Evolutionary conservation across 495 filamentous ascomycete genomes (phyloP).

Genomic region (Tuber aestivum): DNA sequence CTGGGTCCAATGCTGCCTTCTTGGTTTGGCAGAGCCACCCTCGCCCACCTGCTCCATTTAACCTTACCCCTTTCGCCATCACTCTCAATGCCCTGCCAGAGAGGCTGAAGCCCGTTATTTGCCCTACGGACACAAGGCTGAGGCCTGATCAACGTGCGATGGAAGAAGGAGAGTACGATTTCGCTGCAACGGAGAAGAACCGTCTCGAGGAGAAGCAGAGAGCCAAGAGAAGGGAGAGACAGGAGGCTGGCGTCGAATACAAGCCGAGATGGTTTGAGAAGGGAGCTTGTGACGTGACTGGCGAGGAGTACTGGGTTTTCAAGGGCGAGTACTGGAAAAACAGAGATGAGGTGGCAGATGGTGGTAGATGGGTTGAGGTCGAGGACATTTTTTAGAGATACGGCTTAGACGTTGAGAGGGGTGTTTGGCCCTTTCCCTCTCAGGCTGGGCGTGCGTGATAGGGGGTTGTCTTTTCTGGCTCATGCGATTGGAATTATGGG

Average conservation of each 20-base stretch:
- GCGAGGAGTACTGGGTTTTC: conserved; percentile 84
- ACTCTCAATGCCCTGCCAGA: conserved; percentile 86
- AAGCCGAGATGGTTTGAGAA: conserved; percentile 78
- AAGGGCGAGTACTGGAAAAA: conserved; percentile 81
- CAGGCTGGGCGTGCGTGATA: not conserved
- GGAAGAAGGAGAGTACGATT: conserved; percentile 93
- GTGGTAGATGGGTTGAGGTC: conserved; percentile 50
- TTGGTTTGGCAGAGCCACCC: conserved; percentile 84
- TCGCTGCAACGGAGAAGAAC: conserved; percentile 90
- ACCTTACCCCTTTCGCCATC: conserved; percentile 91
- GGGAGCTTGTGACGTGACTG: conserved; percentile 65
- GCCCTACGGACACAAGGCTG: conserved; percentile 85
- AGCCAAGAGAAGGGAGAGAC: conserved; percentile 64
- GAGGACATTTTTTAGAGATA: conserved; percentile 60
- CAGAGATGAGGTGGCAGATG: conserved; percentile 53
- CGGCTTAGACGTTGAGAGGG: not conserved
- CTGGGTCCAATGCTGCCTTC: conserved; percentile 62
- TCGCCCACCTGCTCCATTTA: conserved; percentile 83
- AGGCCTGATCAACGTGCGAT: conserved; percentile 96
- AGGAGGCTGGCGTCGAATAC: conserved; percentile 73
- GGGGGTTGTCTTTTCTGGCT: not conserved
- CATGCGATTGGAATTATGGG: not conserved
- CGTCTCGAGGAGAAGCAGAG: conserved; percentile 91
- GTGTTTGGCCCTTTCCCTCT: not conserved
- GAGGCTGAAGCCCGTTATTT: conserved; percentile 61